Evolutionary conservation across 345 rosid genomes (phyloP), one percentile per base, ranked within the genome.

Genomic region (Fremontodendron californicum): DNA sequence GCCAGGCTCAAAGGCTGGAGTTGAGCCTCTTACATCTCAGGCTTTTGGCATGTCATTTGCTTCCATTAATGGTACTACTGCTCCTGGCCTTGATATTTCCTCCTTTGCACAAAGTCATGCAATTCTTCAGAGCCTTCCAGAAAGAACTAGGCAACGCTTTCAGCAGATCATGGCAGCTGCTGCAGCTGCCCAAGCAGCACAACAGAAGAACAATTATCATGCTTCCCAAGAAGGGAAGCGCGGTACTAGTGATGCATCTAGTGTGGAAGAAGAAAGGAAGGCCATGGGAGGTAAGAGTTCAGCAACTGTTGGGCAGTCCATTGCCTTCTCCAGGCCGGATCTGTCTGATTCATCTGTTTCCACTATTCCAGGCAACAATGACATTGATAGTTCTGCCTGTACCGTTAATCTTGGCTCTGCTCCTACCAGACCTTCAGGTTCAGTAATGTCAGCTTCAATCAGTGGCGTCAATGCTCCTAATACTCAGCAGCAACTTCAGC

Each of bases 11-110:
- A 94, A 87, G 80, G 78, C 89, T 49, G 94, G 93, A 46, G 79
- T 78, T 57, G 99, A 96, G 60, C 78, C 91, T 18, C 78, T 86
- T 12, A 79, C 81, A 1, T 84, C 96, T 57, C 98, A 86, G 81
- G 87, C 97, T 78, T 92, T 91, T 88, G 95, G 97, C n/a, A 86
- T 96, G 97, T 89, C 99, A 15, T 92, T 91, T 85, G 82, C 92
- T 19, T 81, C 98, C 31, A 80, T 89, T 45, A 91, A 84, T 80
- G 93, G 95, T 71, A 82, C 90, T 29, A 79, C 84, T 67, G 78
- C 88, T 78, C 85, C 89, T 39, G 77, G 90, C 75, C 73, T 93
- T 49, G 96, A 93, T 81, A 88, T 96, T 51, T 88, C 99, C n/a
- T 85, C 95, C 57, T 77, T 93, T 60, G 77, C 93, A 9, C 97